Evolutionary conservation across 2,329 filamentous ascomycete genomes (phyloP).

Genomic region (Hypoxylon rubiginosum): DNA sequence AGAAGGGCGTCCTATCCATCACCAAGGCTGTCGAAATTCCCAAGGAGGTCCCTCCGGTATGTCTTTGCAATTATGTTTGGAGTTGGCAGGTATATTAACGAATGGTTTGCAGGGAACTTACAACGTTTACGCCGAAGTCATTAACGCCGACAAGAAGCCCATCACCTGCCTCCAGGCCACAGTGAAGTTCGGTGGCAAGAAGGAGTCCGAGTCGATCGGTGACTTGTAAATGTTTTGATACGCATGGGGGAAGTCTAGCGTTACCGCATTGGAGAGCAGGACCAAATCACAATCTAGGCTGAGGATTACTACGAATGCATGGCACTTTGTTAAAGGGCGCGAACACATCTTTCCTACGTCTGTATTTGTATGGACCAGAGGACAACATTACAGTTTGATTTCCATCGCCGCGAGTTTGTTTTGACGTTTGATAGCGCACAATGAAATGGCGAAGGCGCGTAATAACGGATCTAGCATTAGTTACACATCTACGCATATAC

Average conservation of each 20-base stretch:
- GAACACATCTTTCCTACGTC: constrained; percentile 28
- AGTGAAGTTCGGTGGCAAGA: constrained; percentile 70
- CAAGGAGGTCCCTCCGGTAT: constrained; percentile 86
- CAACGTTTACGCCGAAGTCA: constrained; percentile 88
- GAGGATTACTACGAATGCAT: constrained; percentile 37
- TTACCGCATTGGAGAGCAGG: constrained; percentile 14
- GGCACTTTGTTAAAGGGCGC: constrained; percentile 33
- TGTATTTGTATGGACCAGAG: constrained; percentile 38
- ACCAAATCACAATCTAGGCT: constrained; percentile 19
- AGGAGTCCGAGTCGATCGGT: constrained; percentile 44
- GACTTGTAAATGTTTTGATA: constrained; percentile 29
- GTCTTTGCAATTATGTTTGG: constrained; percentile 53
- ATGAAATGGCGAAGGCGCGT: constrained; percentile 28
- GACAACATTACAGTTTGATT: constrained; percentile 39
- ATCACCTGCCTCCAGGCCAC: constrained; percentile 89
- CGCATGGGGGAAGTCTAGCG: constrained; percentile 7
- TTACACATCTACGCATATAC: constrained; percentile 19
- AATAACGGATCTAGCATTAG: constrained; percentile 38
- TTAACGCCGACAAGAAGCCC: constrained; percentile 76
- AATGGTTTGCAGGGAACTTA: constrained; percentile 79
- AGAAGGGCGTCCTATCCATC: constrained; percentile 80
- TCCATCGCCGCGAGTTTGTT: constrained; percentile 23
- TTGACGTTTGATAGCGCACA: constrained; percentile 32
- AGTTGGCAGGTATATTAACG: not conserved
- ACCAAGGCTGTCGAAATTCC: constrained; percentile 89